These are phyloP conservation scores for Gossypium longicalyx DNA, from an alignment of 345 rosid species.

Conservation along the genomic window DNA sequence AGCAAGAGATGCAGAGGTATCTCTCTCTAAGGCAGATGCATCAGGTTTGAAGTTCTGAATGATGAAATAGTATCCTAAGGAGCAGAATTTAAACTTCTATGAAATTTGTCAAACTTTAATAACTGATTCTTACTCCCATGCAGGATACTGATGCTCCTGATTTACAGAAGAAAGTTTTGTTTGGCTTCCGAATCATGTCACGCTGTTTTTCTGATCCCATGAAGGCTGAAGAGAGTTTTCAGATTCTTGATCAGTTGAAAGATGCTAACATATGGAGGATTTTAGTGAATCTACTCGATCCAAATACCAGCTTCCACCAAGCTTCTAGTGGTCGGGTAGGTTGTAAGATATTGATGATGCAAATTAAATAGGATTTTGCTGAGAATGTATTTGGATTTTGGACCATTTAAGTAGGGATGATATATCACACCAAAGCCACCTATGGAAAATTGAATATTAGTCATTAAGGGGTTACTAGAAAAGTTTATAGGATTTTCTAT, in stretches of 20 bases:
- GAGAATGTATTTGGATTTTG: conserved; percentile 1
- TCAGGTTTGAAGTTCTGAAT: conserved; percentile 52
- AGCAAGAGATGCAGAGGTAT: conserved; percentile 94
- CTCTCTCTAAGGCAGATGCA: conserved; percentile 71
- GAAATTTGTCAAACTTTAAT: conserved; percentile 21
- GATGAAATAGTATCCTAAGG: conserved; percentile 11
- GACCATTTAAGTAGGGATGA: background rate
- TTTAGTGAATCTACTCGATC: conserved; percentile 65
- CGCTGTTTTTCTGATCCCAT: conserved; percentile 78
- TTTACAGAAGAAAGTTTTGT: conserved; percentile 65
- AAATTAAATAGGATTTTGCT: background rate
- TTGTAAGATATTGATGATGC: conserved; percentile 12
- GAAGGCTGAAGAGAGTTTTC: conserved; percentile 87
- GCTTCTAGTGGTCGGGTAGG: conserved; percentile 67
- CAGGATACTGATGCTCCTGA: conserved; percentile 84
- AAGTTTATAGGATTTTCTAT: conserved; percentile 2
- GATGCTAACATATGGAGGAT: conserved; percentile 93
- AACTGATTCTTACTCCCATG: conserved; percentile 27
- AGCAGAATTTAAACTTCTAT: conserved; percentile 7
- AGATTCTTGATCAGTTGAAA: conserved; percentile 86
- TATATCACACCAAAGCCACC: background rate
- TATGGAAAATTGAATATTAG: background rate
- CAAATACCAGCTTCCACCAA: conserved; percentile 57
- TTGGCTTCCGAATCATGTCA: conserved; percentile 84
- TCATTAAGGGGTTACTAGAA: background rate